These are phyloP conservation scores for Ceratobasidium sp. DNA, from an alignment of 1,284 basidiomycete species.

Conservation along the genomic window DNA sequence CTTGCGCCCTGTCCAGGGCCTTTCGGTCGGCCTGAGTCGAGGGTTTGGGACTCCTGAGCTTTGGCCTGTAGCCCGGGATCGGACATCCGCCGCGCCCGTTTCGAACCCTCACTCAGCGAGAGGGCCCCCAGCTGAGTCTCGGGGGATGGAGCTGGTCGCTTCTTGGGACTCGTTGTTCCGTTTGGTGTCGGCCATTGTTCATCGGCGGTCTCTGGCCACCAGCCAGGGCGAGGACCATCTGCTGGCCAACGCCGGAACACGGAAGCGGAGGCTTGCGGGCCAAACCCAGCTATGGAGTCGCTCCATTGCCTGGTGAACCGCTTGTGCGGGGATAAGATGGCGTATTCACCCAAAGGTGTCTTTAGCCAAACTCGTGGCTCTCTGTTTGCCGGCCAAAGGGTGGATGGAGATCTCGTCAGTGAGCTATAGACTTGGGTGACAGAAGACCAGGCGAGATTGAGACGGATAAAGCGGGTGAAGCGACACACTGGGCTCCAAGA, in stretches of 20 bases:
- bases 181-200: neutral
- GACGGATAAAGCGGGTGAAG: too few relatives aligned
- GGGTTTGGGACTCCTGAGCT: too few relatives aligned
- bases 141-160: too few relatives aligned
- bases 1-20: too few relatives aligned
- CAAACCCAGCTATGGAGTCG: neutral
- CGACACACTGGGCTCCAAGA: neutral
- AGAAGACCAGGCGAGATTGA: too few relatives aligned
- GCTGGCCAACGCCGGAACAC: neutral
- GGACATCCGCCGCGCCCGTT: too few relatives aligned
- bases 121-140: too few relatives aligned
- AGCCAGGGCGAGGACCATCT: conserved; percentile 3
- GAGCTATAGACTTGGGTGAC: too few relatives aligned
- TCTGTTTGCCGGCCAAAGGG: neutral
- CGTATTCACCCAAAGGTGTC: neutral
- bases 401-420: neutral
- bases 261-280: neutral
- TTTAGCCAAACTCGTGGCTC: conserved; percentile 9
- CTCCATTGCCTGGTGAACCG: neutral
- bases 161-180: too few relatives aligned
- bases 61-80: too few relatives aligned
- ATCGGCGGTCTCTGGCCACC: neutral
- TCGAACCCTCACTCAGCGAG: too few relatives aligned
- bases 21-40: too few relatives aligned
- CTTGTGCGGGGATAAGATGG: neutral